phyloP scores from a whole-genome alignment of 2,329 filamentous ascomycete species.

The Cordyceps militaris region DNA sequence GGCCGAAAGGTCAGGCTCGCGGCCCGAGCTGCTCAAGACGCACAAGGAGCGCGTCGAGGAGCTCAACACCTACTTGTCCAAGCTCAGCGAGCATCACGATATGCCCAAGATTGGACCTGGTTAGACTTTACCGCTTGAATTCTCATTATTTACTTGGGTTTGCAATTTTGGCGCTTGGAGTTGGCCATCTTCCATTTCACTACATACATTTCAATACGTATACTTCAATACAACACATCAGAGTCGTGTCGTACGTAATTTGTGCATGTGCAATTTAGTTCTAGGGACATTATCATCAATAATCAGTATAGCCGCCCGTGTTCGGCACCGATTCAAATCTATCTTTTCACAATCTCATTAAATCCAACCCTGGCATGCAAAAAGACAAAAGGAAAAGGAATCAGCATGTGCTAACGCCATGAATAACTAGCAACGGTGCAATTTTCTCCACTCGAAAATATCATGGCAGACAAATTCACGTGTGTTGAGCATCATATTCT shows the following conservation, averaged over 20 bases:
- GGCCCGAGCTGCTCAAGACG: conserved; percentile 81
- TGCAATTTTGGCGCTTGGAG: background rate
- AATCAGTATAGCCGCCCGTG: conserved; percentile 4
- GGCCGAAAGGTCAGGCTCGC: conserved; percentile 49
- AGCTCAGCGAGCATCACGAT: conserved; percentile 93
- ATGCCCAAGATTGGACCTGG: conserved; percentile 69
- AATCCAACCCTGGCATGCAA: background rate
- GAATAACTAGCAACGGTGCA: background rate
- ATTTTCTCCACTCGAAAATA: background rate
- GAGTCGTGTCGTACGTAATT: background rate
- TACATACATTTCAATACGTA: background rate
- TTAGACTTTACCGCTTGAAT: conserved; percentile 23
- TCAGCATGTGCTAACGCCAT: background rate
- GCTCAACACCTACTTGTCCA: conserved; percentile 86
- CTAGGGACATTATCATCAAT: conserved; percentile 11
- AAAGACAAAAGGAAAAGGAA: conserved; percentile 3
- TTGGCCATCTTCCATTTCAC: background rate
- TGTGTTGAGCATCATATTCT: background rate
- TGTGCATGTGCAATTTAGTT: conserved; percentile 9
- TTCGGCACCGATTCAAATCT: conserved; percentile 7
- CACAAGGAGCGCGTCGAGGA: conserved; percentile 97
- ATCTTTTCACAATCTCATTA: conserved; percentile 5
- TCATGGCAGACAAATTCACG: background rate
- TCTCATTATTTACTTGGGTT: background rate
- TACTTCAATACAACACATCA: background rate